Percentiles rank a stretch among this genome's conserved stretches.
Evolutionary conservation across 768 basidiomycete species (phyloP).

Genomic region (Porphyrellus cyaneotinctus): DNA sequence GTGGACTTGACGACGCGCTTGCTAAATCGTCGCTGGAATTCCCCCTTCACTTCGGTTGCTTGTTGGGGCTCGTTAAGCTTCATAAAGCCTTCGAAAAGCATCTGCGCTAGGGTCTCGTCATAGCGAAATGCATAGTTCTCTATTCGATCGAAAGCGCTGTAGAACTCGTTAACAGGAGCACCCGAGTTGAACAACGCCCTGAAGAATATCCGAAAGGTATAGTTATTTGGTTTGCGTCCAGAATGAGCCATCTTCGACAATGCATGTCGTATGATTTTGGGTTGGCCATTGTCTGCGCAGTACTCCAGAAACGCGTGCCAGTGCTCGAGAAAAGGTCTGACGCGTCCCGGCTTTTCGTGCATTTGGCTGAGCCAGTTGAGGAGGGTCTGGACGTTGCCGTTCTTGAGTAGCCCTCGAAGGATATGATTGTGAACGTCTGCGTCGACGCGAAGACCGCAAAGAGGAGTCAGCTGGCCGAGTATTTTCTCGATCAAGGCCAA

Average conservation of each 20-base stretch:
- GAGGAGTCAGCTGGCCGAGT: conserved; percentile 43
- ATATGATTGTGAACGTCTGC: conserved; percentile 47
- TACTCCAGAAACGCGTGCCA: conserved; percentile 52
- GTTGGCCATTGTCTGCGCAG: conserved; percentile 30
- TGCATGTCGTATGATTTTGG: conserved; percentile 24
- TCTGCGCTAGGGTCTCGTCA: conserved; percentile 38
- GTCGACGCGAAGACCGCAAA: conserved; percentile 45
- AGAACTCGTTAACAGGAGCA: conserved; percentile 33
- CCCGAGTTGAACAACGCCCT: conserved; percentile 37
- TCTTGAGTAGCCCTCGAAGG: conserved; percentile 44
- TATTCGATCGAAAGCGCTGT: conserved; percentile 45
- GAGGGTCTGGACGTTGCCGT: conserved; percentile 42
- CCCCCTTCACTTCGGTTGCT: conserved; percentile 37
- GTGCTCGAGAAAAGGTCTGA: conserved; percentile 47
- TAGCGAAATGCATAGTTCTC: conserved; percentile 40
- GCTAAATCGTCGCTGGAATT: conserved; percentile 36
- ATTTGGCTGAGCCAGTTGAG: conserved; percentile 52
- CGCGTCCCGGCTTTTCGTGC: conserved; percentile 43
- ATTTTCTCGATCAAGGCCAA: conserved; percentile 52
- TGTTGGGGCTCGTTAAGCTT: conserved; percentile 34
- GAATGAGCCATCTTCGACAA: conserved; percentile 37
- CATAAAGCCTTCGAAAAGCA: conserved; percentile 43
- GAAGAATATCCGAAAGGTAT: conserved; percentile 49
- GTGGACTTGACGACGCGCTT: conserved; percentile 27
- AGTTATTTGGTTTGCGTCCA: conserved; percentile 40